Evolutionary conservation across 2,329 filamentous ascomycete species (phyloP).

Genomic region (Scedosporium boydii): DNA sequence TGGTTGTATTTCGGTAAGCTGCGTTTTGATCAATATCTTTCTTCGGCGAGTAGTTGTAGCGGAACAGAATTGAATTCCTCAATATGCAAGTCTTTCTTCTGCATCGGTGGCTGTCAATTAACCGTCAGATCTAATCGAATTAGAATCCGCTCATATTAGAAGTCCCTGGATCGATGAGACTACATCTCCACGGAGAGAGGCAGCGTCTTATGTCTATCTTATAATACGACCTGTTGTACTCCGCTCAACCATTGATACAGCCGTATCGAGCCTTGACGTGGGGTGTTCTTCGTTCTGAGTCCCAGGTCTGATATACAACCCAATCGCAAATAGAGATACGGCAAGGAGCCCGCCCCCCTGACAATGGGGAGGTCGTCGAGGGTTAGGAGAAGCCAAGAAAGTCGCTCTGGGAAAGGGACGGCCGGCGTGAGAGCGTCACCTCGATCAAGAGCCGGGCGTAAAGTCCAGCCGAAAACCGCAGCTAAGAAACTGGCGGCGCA

Average conservation of each 20-base stretch:
- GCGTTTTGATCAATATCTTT: neutral
- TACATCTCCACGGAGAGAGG: neutral
- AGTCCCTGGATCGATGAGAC: neutral
- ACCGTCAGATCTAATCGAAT: neutral
- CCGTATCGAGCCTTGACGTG: too few species aligned
- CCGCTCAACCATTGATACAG: too few species aligned
- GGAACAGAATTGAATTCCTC: neutral
- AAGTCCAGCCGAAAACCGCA: neutral
- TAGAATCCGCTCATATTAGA: neutral
- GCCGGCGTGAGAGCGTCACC: neutral
- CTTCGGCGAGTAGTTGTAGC: neutral
- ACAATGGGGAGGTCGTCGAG: slow-evolving; percentile 3
- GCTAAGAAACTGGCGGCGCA: neutral
- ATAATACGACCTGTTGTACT: neutral
- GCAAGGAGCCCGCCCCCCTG: neutral
- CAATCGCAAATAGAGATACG: neutral
- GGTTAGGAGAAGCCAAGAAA: slow-evolving; percentile 2
- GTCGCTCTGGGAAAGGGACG: neutral
- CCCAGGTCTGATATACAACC: neutral
- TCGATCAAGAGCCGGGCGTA: neutral
- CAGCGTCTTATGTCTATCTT: neutral
- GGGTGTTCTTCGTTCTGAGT: neutral
- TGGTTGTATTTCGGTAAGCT: too few species aligned
- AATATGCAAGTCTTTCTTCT: neutral
- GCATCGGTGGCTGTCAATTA: neutral